Evolutionary conservation across 2,329 filamentous ascomycete genomes (phyloP).

Genomic region (Botrytis sinoallii): DNA sequence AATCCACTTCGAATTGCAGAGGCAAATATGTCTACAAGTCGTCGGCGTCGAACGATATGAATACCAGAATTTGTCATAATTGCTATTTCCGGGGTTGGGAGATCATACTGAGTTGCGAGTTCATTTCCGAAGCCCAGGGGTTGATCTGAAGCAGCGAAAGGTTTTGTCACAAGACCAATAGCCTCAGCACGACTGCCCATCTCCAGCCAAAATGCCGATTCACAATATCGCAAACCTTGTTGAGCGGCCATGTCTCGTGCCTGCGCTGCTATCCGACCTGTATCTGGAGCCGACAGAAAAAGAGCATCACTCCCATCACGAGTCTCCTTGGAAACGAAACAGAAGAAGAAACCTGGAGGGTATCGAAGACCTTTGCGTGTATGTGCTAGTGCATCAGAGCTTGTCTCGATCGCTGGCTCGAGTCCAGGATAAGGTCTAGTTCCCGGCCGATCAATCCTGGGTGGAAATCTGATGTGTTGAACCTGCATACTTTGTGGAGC

Average conservation of each 20-base stretch:
- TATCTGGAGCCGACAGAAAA: conserved; percentile 85
- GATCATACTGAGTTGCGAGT: conserved; percentile 91
- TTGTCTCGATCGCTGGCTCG: conserved; percentile 35
- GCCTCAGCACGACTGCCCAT: conserved; percentile 73
- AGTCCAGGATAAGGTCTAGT: conserved; percentile 28
- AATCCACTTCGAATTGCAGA: conserved; percentile 71
- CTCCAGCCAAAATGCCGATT: conserved; percentile 77
- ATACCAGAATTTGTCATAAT: conserved; percentile 89
- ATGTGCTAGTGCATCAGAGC: conserved; percentile 48
- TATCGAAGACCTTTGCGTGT: conserved; percentile 60
- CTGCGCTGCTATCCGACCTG: conserved; percentile 71
- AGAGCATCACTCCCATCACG: conserved; percentile 62
- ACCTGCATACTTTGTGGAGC: conserved; percentile 95
- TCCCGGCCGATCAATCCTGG: conserved; percentile 43
- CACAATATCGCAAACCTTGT: conserved; percentile 53
- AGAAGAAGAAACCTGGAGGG: conserved; percentile 87
- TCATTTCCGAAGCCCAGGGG: conserved; percentile 90
- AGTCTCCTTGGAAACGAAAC: conserved; percentile 67
- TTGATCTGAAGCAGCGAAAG: conserved; percentile 65
- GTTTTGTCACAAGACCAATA: conserved; percentile 70
- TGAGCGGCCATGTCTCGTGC: conserved; percentile 40
- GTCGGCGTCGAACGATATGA: conserved; percentile 76
- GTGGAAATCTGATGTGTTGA: conserved; percentile 94
- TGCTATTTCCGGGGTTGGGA: conserved; percentile 76
- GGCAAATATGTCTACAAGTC: conserved; percentile 90